Evolutionary conservation across 176 grass and related monocot genomes (phyloP).

Genomic region (Otatea glauca): DNA sequence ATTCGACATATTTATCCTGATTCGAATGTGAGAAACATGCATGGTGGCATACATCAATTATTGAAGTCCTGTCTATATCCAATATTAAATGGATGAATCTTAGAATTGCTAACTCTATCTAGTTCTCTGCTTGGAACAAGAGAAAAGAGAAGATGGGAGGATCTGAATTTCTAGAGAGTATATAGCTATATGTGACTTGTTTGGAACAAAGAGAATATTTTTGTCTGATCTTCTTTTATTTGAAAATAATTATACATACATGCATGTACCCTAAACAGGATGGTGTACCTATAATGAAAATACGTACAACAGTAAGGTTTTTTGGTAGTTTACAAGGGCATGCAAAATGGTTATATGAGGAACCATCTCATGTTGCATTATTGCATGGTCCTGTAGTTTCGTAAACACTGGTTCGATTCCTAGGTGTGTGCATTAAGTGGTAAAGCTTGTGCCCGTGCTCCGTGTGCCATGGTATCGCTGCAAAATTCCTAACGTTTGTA

Average conservation of each 20-base stretch:
- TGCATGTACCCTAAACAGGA: background rate
- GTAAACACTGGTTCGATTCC: too few species aligned
- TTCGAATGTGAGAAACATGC: conserved; percentile 44
- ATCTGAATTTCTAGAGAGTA: conserved; percentile 20
- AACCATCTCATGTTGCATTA: too few species aligned
- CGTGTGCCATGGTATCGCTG: too few species aligned
- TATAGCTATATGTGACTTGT: conserved; percentile 22
- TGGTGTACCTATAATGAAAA: background rate
- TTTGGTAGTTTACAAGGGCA: background rate
- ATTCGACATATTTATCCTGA: conserved; percentile 26
- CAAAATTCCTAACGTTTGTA: too few species aligned
- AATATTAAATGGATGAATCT: background rate
- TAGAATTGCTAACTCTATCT: background rate
- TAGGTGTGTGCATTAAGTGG: too few species aligned
- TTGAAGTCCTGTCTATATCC: background rate
- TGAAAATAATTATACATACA: background rate
- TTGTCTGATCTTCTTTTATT: background rate
- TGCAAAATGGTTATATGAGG: too few species aligned
- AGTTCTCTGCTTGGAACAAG: background rate
- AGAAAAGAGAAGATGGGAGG: too few species aligned
- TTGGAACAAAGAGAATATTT: background rate
- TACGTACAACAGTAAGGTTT: background rate
- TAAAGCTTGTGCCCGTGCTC: too few species aligned
- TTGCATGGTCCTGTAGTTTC: too few species aligned
- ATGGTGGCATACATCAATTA: too few species aligned